phyloP scores from a whole-genome alignment of 345 rosid species.

The Populus pruinosa region DNA sequence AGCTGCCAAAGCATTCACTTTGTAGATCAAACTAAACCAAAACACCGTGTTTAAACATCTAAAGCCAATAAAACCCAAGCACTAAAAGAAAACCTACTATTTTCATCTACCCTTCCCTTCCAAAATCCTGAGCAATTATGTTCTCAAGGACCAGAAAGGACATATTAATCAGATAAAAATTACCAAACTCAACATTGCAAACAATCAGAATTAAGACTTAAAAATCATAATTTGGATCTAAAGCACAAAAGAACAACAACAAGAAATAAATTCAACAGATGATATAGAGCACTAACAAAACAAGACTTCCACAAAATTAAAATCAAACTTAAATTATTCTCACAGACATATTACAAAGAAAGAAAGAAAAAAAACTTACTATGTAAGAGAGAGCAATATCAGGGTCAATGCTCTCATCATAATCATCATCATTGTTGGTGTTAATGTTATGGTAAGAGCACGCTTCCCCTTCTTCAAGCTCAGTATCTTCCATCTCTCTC shows the following conservation, averaged over 20 bases:
- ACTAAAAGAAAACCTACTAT: neutral
- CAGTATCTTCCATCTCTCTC: conserved; percentile 36
- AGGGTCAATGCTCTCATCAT: conserved; percentile 54
- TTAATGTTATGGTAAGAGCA: conserved; percentile 30
- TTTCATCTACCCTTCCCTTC: neutral
- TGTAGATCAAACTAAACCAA: neutral
- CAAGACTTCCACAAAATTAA: neutral
- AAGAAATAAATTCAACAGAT: conserved; percentile 17
- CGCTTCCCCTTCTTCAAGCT: conserved; percentile 44
- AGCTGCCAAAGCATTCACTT: conserved; percentile 1
- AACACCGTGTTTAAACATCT: conserved; percentile 5
- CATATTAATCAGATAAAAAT: conserved; percentile 18
- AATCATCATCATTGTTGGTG: conserved; percentile 33
- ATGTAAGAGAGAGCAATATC: conserved; percentile 76
- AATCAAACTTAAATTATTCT: neutral
- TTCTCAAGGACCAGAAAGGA: neutral
- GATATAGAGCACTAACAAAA: conserved; percentile 8
- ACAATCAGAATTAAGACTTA: conserved; percentile 15
- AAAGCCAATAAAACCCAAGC: conserved; percentile 7
- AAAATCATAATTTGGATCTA: conserved; percentile 25
- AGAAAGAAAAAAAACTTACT: conserved; percentile 39
- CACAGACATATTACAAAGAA: neutral
- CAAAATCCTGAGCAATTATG: conserved; percentile 1
- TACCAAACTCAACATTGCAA: conserved; percentile 18
- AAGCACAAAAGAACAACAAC: conserved; percentile 8